phyloP scores from a whole-genome alignment of 2,329 filamentous ascomycete genomes.

The Lasiodiplodia gonubiensis region DNA sequence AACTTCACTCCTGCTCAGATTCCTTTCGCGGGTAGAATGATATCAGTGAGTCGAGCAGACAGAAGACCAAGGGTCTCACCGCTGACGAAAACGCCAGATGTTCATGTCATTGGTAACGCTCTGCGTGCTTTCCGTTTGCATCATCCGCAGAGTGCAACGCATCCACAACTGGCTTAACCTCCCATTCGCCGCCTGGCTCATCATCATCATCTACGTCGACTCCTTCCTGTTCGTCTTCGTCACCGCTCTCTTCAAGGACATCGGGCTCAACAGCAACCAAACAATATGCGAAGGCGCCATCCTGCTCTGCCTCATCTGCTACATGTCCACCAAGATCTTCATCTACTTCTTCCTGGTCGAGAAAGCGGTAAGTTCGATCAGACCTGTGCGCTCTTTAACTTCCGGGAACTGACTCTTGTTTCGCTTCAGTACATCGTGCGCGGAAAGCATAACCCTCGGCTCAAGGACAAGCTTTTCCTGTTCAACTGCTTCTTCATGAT shows the following conservation, averaged over 20 bases:
- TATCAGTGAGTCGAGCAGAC: conserved; percentile 31
- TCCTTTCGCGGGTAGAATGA: conserved; percentile 34
- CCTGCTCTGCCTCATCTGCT: conserved; percentile 51
- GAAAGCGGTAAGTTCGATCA: conserved; percentile 1
- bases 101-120: conserved; percentile 16
- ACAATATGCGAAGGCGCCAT: conserved; percentile 64
- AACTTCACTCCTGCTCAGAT: conserved; percentile 32
- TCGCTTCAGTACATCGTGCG: conserved; percentile 6
- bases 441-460: neutral
- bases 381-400: too few species aligned
- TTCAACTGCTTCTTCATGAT: conserved; percentile 19
- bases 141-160: conserved; percentile 37
- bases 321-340: conserved; percentile 19
- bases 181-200: conserved; percentile 45
- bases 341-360: conserved; percentile 22
- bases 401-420: too few species aligned
- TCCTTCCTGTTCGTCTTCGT: conserved; percentile 66
- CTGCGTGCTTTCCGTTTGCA: conserved; percentile 23
- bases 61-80: conserved; percentile 31
- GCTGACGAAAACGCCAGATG: neutral
- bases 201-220: conserved; percentile 65
- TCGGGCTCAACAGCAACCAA: conserved; percentile 60
- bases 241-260: conserved; percentile 62
- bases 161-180: conserved; percentile 35
- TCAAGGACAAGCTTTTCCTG: conserved; percentile 9